Conservation (phyloP, 495 filamentous ascomycete genomes). For the Astrothelium subdiscretum region DNA sequence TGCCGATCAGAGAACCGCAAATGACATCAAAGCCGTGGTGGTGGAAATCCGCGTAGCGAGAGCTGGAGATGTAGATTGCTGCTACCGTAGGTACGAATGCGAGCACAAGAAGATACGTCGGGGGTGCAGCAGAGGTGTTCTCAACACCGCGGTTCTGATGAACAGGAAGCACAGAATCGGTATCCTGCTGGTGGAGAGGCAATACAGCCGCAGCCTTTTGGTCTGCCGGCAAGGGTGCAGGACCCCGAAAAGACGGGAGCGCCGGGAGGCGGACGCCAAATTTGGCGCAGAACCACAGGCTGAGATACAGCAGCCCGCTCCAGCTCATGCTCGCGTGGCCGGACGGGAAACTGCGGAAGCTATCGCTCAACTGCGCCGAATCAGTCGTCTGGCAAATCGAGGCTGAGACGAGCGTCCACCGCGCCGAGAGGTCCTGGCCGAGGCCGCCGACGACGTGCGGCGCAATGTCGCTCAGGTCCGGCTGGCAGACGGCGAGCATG, state of each 20-base stretch:
- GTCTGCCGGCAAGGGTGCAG: background rate
- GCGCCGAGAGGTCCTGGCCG: slow-evolving; percentile 32
- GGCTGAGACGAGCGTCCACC: slow-evolving; percentile 39
- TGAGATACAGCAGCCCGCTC: slow-evolving; percentile 50
- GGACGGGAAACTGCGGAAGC: slow-evolving; percentile 56
- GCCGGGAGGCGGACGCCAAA: slow-evolving; percentile 49
- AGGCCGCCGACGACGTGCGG: slow-evolving; percentile 38
- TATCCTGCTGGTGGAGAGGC: too few species aligned
- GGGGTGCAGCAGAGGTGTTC: slow-evolving; percentile 40
- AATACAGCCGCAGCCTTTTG: too few species aligned
- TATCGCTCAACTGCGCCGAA: slow-evolving; percentile 37
- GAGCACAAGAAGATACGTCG: slow-evolving; percentile 44
- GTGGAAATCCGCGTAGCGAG: slow-evolving; percentile 51
- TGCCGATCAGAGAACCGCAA: slow-evolving; percentile 45
- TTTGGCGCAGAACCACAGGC: slow-evolving; percentile 53
- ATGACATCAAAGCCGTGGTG: slow-evolving; percentile 58
- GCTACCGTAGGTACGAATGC: slow-evolving; percentile 44
- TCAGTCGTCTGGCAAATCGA: slow-evolving; percentile 41
- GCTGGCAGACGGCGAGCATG: slow-evolving; percentile 48
- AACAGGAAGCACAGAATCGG: slow-evolving; percentile 15
- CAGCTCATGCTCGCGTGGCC: slow-evolving; percentile 58
- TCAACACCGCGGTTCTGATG: slow-evolving; percentile 9
- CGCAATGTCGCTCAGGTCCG: slow-evolving; percentile 36
- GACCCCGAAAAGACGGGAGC: slow-evolving; percentile 7
- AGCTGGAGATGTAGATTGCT: slow-evolving; percentile 49